Evolutionary conservation across 2,329 filamentous ascomycete species (phyloP), one percentile per base, ranked within the genome.

Genomic region (Pseudocercospora ulei): DNA sequence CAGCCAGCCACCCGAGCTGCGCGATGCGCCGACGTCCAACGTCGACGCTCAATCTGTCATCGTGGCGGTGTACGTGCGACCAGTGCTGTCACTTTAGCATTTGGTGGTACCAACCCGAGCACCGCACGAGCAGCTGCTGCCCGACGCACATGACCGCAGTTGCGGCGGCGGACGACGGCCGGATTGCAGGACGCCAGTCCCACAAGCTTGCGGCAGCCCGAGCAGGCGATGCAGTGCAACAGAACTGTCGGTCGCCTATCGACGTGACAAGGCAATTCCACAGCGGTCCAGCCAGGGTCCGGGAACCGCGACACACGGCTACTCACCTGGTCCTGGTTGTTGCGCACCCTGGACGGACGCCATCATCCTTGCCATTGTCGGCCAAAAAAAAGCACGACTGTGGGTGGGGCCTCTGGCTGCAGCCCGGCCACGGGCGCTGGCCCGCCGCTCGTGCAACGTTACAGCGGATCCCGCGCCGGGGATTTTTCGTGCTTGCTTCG

Each of bases 181-280:
- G 9, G 22, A 27, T 27, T 37, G 37, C 27, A 33, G 31, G 26
- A 28, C 19, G 7, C 19, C 12, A 29, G 34, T 19, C 38, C 38
- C 34, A 14, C 16, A 11, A 30, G 23, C 35, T 24, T 25, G 34
- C 28, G 37, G 38, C 33, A 36, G 18, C 25, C 19, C 22, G 24
- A 31, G 11, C 22, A 19, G 20, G 38, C 28, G 29, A 29, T 46
- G 47, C 39, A 23, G 46, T 50, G 48, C 37, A 35, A 50, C 48
- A 38, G 43, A 49, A 46, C 48, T 47, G 48, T 50, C 46, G 48
- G 38, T 45, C 39, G 48, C 46, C 46, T 45, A 39, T 41, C 39
- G 46, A 42, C 48, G 47, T 43, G 43, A 39, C 38, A 39, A 43
- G 33, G 30, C 42, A 38, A 42, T 27, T 33, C 31, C 39, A 41